Base-by-base conservation (phyloP, 225 moss, liverwort and hornwort genomes). In the Rhytidiadelphus loreus region DNA sequence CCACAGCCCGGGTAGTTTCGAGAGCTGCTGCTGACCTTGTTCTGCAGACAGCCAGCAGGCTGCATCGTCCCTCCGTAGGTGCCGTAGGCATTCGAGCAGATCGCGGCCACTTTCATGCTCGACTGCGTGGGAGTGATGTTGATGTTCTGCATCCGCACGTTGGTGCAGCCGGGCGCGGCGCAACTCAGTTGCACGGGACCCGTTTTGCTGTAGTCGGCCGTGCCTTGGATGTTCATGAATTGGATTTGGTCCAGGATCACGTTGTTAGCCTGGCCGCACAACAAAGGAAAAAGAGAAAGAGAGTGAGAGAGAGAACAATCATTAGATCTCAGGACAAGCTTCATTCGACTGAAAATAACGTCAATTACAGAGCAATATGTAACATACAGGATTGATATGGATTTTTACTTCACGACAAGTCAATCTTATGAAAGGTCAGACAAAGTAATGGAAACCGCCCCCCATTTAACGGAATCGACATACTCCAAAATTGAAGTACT, bases 231-330 rank as follows among this genome's bases (percentile, higher is more conserved):
- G 18, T 89, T 86, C 7, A 39, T 0, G 74, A 93, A 93, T 30
- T 87, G 55, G 80, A 92, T 87, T 79, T 73, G 52, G 79, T 90
- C 90, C 53, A 92, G 80, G 46, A 88, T 73, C 77, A 93, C 93
- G 58, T 88, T 89, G 39, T 84, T 12, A 5, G 65, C 3, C 90
- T 90, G 88, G 41, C n/a, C n/a, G n/a, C 37, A 56, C 4, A 48
- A 8, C 39, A 19, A 20, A 6, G 20, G 8, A 21, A 56, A 19
- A 24, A 24, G 9, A 23, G 3, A 8, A 58, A 9, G 10, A 58
- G 58, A 58, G 58, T 58, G 29, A 18, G 12, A 13, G 13, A 22
- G 11, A n/a, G 21, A 24, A 16, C 78, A 56, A 78, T n/a, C 25
- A 13, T 17, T 18, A 39, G 29, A 3, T 6, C 41, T 58, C 80